Evolutionary conservation across 129 eudicot genomes (phyloP).

Genomic region (Centrapalus pauciflorus): DNA sequence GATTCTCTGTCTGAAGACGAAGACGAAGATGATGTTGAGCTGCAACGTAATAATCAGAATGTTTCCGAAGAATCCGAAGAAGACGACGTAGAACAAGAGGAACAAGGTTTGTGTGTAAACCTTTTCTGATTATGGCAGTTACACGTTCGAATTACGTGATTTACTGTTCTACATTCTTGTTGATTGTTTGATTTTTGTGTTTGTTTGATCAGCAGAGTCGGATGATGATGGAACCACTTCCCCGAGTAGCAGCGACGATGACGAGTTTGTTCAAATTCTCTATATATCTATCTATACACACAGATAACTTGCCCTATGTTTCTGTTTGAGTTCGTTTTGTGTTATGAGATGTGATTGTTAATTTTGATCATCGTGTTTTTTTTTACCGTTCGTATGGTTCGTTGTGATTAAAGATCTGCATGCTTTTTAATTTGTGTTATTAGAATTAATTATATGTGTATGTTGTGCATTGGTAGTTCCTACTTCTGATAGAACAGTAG

Average conservation of each 20-base stretch:
- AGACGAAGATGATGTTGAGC: constrained; percentile 21
- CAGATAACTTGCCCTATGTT: constrained; percentile 13
- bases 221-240: constrained; percentile 50
- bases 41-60: constrained; percentile 17
- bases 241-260: constrained; percentile 45
- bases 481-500: not conserved
- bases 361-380: constrained; percentile 13
- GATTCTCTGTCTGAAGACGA: constrained; percentile 14
- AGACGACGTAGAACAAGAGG: constrained; percentile 20
- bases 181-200: constrained; percentile 6
- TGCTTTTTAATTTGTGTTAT: constrained; percentile 20
- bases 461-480: not conserved
- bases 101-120: constrained; percentile 13
- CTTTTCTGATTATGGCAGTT: not conserved
- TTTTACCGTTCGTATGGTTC: not conserved
- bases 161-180: constrained; percentile 6
- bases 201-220: constrained; percentile 14
- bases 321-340: not conserved
- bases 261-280: constrained; percentile 45
- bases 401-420: constrained; percentile 36
- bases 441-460: not conserved
- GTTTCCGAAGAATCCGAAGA: constrained; percentile 19
- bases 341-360: constrained; percentile 5
- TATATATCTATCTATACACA: constrained; percentile 1
- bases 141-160: constrained; percentile 11